These are phyloP conservation scores for Lactarius indigo DNA, from an alignment of 768 basidiomycete species.

Conservation along the genomic window DNA sequence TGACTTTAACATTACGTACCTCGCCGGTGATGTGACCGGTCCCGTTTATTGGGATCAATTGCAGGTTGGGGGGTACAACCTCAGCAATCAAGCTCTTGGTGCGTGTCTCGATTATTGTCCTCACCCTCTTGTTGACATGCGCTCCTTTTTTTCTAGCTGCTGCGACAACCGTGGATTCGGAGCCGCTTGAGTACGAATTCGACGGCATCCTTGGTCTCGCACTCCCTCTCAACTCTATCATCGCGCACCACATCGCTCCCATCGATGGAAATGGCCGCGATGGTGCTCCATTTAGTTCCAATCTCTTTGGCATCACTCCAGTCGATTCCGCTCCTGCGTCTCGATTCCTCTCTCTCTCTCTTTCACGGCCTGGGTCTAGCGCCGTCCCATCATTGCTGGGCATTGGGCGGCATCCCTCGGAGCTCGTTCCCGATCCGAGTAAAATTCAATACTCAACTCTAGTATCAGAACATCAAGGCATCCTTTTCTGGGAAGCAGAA, in stretches of 20 bases:
- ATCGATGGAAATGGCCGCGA: conserved; percentile 49
- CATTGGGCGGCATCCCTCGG: conserved; percentile 62
- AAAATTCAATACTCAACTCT: conserved; percentile 48
- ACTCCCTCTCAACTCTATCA: conserved; percentile 68
- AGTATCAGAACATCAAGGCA: conserved; percentile 40
- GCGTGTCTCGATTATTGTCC: conserved; percentile 21
- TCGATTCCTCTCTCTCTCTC: conserved; percentile 64
- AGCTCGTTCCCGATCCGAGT: conserved; percentile 50
- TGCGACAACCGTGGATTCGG: conserved; percentile 48
- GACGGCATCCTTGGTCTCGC: conserved; percentile 73
- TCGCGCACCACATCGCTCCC: conserved; percentile 49
- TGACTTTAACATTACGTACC: conserved; percentile 52
- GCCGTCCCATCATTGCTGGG: conserved; percentile 57
- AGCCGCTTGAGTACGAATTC: conserved; percentile 56
- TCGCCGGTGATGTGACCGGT: conserved; percentile 55
- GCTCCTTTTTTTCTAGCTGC: conserved; percentile 43
- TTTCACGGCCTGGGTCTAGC: conserved; percentile 63
- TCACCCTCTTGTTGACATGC: not conserved
- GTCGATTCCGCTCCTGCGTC: conserved; percentile 46
- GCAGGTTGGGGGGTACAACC: conserved; percentile 57
- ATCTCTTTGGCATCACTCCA: conserved; percentile 68
- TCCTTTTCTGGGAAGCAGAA: conserved; percentile 59
- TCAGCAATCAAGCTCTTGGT: conserved; percentile 72
- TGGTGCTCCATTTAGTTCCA: conserved; percentile 65
- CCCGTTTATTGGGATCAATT: conserved; percentile 70